Evolutionary conservation across 768 basidiomycete genomes (phyloP).

Genomic region (Suillus fuscotomentosus): DNA sequence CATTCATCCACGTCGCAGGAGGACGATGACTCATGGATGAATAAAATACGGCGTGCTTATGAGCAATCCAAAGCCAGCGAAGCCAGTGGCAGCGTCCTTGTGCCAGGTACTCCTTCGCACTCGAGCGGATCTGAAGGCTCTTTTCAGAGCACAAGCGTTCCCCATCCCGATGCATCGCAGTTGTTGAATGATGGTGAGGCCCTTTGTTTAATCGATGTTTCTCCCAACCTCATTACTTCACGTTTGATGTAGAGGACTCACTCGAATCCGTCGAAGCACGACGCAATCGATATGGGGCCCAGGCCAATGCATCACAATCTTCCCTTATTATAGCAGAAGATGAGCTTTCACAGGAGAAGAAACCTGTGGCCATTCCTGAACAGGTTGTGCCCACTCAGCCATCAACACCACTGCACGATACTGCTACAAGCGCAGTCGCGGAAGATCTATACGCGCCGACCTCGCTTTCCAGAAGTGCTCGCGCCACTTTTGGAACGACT

Average conservation of each 20-base stretch:
- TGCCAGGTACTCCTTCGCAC: constrained; percentile 50
- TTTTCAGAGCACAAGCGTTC: constrained; percentile 29
- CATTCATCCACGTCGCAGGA: constrained; percentile 1
- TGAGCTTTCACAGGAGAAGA: not conserved
- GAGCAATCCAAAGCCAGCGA: constrained; percentile 13
- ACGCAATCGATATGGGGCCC: not conserved
- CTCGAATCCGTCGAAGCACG: not conserved
- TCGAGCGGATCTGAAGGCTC: constrained; percentile 31
- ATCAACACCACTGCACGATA: not conserved
- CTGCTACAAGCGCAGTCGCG: not conserved
- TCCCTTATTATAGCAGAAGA: not conserved
- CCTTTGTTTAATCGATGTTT: not conserved
- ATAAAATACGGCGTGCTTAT: constrained; percentile 1
- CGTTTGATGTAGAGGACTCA: not conserved
- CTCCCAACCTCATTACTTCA: not conserved
- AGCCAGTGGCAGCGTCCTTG: constrained; percentile 34
- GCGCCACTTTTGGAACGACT: not conserved
- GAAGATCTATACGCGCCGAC: not conserved
- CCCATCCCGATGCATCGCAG: constrained; percentile 12
- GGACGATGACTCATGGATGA: constrained; percentile 5
- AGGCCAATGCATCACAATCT: not conserved
- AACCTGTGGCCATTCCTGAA: not conserved
- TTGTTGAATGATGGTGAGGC: not conserved
- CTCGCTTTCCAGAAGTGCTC: not conserved
- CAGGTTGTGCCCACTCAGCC: not conserved